These are phyloP conservation scores for Discostella pseudostelligera DNA, from an alignment of 108 stramenopile genomes.

Conservation along the genomic window DNA sequence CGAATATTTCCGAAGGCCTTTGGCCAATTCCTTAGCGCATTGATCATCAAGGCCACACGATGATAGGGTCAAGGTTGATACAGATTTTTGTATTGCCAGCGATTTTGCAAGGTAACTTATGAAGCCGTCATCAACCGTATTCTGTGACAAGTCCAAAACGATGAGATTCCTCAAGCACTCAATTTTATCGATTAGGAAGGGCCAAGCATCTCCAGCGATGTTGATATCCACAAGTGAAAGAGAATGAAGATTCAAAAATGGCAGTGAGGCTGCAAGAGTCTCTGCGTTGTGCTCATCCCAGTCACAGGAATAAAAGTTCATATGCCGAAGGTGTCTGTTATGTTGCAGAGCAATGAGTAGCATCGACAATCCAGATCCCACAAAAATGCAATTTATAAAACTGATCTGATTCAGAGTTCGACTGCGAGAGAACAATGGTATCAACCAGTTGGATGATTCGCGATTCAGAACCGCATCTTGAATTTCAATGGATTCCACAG, in stretches of 20 bases:
- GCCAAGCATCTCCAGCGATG: conserved; percentile 10
- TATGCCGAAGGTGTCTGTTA: not conserved
- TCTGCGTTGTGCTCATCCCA: conserved; percentile 6
- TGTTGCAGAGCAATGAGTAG: conserved; percentile 8
- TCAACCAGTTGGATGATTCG: not conserved
- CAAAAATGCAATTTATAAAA: conserved; percentile 8
- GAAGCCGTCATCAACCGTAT: conserved; percentile 3
- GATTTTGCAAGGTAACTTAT: not conserved
- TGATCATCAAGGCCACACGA: conserved; percentile 20
- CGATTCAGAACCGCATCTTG: not conserved
- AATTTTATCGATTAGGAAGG: conserved; percentile 6
- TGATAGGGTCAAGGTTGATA: conserved; percentile 10
- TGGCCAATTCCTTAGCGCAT: conserved; percentile 15
- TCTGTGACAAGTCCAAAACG: conserved; percentile 14
- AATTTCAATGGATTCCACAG: conserved; percentile 7
- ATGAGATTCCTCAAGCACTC: conserved; percentile 10
- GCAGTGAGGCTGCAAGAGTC: conserved; percentile 8
- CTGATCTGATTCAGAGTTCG: not conserved
- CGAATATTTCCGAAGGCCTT: conserved; percentile 10
- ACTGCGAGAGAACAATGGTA: not conserved
- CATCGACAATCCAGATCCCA: conserved; percentile 4
- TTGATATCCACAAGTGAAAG: conserved; percentile 7
- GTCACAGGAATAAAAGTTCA: conserved; percentile 9
- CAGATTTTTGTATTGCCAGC: conserved; percentile 2
- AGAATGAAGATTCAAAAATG: not conserved